These are phyloP conservation scores for Epithele typhae DNA, from an alignment of 768 basidiomycete genomes.

Conservation along the genomic window DNA sequence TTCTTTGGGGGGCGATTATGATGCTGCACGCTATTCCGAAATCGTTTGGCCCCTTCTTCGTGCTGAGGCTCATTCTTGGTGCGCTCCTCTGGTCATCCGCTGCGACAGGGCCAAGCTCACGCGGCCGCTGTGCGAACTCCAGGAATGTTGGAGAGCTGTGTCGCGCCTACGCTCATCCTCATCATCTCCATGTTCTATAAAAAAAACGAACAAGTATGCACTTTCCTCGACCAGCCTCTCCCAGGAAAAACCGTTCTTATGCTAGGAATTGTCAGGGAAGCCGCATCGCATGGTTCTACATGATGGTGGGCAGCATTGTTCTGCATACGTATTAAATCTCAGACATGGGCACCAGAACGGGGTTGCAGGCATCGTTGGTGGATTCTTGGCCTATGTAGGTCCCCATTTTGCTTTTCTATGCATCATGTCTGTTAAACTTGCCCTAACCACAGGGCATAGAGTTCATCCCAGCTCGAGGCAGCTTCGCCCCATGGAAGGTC, in stretches of 20 bases:
- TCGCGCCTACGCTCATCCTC: slow-evolving; percentile 58
- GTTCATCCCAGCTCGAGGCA: slow-evolving; percentile 20
- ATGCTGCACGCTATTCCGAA: slow-evolving; percentile 57
- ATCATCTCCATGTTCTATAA: slow-evolving; percentile 67
- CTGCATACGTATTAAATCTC: too few species aligned
- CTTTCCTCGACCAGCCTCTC: neutral
- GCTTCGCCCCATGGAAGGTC: slow-evolving; percentile 52
- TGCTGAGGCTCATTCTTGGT: slow-evolving; percentile 58
- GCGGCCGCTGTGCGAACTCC: neutral
- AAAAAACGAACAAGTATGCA: slow-evolving; percentile 54
- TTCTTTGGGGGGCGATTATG: slow-evolving; percentile 55
- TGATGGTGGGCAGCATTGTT: slow-evolving; percentile 43
- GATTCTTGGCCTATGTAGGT: slow-evolving; percentile 52
- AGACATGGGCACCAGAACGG: too few species aligned
- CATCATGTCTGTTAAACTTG: too few species aligned
- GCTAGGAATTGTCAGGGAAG: slow-evolving; percentile 33
- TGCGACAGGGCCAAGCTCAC: too few species aligned
- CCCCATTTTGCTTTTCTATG: neutral
- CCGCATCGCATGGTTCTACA: slow-evolving; percentile 65
- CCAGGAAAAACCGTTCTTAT: neutral
- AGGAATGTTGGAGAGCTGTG: slow-evolving; percentile 70
- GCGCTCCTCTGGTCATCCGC: slow-evolving; percentile 8
- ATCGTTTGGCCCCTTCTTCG: slow-evolving; percentile 60
- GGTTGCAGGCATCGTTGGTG: slow-evolving; percentile 43
- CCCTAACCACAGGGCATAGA: slow-evolving; percentile 12